These are phyloP conservation scores for Monotropa hypopitys DNA, from an alignment of 179 eudicot genomes.

Conservation along the genomic window DNA sequence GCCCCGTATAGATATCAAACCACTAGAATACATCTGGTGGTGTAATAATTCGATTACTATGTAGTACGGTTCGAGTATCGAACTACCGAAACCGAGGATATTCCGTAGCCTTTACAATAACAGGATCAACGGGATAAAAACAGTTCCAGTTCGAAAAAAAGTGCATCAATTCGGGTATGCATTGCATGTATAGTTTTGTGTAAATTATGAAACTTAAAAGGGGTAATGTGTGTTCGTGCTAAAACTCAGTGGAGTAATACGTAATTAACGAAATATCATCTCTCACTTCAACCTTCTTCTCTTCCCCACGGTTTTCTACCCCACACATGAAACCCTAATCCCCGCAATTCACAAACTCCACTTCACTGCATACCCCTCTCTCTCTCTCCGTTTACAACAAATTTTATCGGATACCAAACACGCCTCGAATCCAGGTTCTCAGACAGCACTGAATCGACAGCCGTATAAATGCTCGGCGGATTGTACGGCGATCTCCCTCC, in stretches of 20 bases:
- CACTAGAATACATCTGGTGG: too few species aligned
- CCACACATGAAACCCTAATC: background rate
- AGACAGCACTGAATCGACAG: background rate
- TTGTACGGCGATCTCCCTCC: constrained; percentile 95
- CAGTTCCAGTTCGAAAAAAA: background rate
- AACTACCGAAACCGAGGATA: too few species aligned
- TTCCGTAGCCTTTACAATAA: too few species aligned
- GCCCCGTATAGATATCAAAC: too few species aligned
- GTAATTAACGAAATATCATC: background rate
- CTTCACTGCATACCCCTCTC: background rate
- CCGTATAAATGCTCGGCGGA: constrained; percentile 57
- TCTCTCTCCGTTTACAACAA: background rate
- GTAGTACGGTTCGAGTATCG: too few species aligned
- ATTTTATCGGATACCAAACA: background rate
- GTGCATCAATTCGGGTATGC: too few species aligned
- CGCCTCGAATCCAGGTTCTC: background rate
- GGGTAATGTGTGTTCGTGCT: too few species aligned
- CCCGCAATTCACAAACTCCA: background rate
- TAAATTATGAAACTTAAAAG: too few species aligned
- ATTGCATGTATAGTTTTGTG: too few species aligned
- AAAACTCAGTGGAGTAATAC: too few species aligned
- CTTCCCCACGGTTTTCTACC: background rate
- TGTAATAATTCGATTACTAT: too few species aligned
- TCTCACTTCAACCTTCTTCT: background rate
- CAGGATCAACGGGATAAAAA: background rate